Percentiles rank a stretch among this genome's conserved stretches.
phyloP scores from a whole-genome alignment of 169 alveolate genomes.

The Plasmodium ovale region DNA sequence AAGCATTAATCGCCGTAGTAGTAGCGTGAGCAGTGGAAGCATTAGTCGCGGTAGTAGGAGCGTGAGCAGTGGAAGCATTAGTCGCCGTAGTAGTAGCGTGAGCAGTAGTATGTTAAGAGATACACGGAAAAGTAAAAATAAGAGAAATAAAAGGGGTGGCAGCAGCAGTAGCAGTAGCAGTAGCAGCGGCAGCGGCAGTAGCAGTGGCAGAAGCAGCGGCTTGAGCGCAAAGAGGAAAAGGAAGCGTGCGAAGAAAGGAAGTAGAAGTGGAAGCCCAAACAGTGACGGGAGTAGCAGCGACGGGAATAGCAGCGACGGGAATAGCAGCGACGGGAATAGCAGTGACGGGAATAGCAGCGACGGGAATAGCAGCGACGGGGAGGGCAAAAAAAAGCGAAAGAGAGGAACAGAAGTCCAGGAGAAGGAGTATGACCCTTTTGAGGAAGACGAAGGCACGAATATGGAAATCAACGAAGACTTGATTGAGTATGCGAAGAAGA shows the following conservation, averaged over 20 bases:
- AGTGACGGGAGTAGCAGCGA: background rate
- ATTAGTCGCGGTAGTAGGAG: background rate
- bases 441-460: conserved; percentile 44
- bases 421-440: conserved; percentile 20
- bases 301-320: conserved; percentile 1
- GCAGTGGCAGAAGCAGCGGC: background rate
- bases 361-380: background rate
- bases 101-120: no score
- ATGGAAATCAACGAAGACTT: conserved; percentile 77
- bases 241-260: background rate
- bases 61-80: background rate
- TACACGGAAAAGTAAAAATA: no score
- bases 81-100: background rate
- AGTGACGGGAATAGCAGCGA: conserved; percentile 8
- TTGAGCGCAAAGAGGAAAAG: background rate
- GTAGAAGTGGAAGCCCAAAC: background rate
- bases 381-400: background rate
- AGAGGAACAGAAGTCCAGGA: background rate
- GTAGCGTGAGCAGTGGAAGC: conserved; percentile 16
- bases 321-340: conserved; percentile 1
- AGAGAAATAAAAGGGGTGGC: no score
- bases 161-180: background rate
- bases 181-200: background rate
- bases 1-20: no score
- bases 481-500: conserved; percentile 79